Percentiles rank a stretch among this genome's conserved stretches.
These are phyloP conservation scores for Diacronema lutheri DNA, from an alignment of 78 protist genomes.

Conservation along the genomic window DNA sequence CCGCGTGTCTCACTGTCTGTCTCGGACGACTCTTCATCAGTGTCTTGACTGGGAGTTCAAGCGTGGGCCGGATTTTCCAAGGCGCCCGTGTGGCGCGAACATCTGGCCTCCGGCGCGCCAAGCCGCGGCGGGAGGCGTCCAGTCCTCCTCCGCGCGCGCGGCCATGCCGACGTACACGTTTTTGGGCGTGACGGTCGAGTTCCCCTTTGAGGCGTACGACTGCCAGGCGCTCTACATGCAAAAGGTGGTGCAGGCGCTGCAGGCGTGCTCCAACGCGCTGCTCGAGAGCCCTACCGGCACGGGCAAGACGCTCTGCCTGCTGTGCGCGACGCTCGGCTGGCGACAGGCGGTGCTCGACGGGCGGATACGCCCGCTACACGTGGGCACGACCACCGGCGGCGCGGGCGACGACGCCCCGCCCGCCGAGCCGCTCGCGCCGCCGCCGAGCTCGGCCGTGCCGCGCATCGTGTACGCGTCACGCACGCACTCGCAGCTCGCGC, in stretches of 20 bases:
- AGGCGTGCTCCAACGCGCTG: slow-evolving; percentile 65
- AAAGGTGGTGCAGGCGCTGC: slow-evolving; percentile 51
- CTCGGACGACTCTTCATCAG: no score
- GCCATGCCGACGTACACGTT: not conserved
- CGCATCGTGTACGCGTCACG: slow-evolving; percentile 83
- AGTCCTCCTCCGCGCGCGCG: not conserved
- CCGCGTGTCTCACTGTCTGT: no score
- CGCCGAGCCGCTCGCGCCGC: no score
- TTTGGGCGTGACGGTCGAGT: slow-evolving; percentile 11
- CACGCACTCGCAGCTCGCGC: slow-evolving; percentile 95
- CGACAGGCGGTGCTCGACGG: not conserved
- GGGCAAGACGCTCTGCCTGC: slow-evolving; percentile 93
- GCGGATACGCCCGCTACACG: not conserved
- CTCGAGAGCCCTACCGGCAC: slow-evolving; percentile 93
- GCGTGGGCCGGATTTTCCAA: no score
- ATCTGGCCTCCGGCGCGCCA: no score
- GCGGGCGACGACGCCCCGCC: no score
- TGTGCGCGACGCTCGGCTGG: slow-evolving; percentile 90
- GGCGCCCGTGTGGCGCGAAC: no score
- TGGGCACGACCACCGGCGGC: not conserved
- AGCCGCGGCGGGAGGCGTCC: no score
- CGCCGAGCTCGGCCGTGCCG: no score
- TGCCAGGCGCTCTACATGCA: slow-evolving; percentile 58
- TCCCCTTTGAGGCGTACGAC: slow-evolving; percentile 51
- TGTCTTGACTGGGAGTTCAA: no score